Evolutionary conservation across 768 basidiomycete genomes (phyloP).

Genomic region (Mrakia hoshinonis): DNA sequence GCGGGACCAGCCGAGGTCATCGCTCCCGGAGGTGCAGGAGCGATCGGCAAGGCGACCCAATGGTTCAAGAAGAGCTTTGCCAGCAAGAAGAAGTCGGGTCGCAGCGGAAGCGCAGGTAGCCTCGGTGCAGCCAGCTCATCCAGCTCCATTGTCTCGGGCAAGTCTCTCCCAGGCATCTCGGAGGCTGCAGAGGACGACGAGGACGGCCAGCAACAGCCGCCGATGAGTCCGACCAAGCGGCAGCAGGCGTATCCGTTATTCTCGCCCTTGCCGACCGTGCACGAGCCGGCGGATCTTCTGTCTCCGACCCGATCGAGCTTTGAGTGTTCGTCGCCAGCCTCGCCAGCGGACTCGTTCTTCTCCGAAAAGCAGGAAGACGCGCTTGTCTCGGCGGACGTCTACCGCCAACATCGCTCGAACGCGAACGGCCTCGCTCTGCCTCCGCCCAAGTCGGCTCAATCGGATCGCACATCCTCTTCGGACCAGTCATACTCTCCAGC

Average conservation of each 20-base stretch:
- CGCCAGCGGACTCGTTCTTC: conserved; percentile 20
- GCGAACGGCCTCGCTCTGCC: conserved; percentile 9
- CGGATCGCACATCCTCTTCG: conserved; percentile 15
- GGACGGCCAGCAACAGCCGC: not conserved
- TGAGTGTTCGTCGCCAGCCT: conserved; percentile 7
- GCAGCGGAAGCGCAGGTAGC: not conserved
- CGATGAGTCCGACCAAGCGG: not conserved
- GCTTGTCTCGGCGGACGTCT: conserved; percentile 15
- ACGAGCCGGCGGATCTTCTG: not conserved
- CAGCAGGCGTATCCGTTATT: conserved; percentile 14
- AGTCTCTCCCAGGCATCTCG: conserved; percentile 22
- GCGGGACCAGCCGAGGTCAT: conserved; percentile 21
- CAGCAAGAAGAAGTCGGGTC: conserved; percentile 21
- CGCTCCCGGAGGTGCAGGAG: conserved; percentile 2
- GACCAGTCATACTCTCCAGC: not conserved
- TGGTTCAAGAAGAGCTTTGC: conserved; percentile 30
- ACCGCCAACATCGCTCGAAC: not conserved
- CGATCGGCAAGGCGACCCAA: conserved; percentile 27
- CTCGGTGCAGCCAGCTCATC: conserved; percentile 4
- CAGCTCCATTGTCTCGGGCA: conserved; percentile 3
- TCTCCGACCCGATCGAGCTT: conserved; percentile 24
- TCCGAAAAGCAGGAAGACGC: conserved; percentile 29
- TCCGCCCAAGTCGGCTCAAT: conserved; percentile 18
- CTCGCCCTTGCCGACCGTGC: not conserved
- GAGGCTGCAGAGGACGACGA: conserved; percentile 14